Evolutionary conservation across 2,329 filamentous ascomycete species (phyloP).

Genomic region (Cordyceps cateniannulata): DNA sequence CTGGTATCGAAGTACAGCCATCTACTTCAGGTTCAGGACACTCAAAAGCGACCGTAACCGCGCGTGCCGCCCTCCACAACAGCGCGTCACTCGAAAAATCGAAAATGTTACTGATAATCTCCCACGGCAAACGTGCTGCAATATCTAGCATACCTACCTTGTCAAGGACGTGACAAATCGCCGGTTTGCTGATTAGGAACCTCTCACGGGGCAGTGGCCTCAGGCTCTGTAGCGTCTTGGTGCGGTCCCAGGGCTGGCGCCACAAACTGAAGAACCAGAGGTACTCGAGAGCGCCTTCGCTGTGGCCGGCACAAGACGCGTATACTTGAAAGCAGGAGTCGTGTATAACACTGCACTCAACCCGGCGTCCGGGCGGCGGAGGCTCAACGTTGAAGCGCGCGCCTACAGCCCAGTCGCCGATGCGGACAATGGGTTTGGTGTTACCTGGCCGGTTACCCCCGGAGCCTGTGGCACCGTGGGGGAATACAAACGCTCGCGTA

Average conservation of each 20-base stretch:
- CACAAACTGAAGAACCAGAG: background rate
- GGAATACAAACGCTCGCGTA: background rate
- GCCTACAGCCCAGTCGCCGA: background rate
- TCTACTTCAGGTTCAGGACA: background rate
- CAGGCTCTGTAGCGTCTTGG: background rate
- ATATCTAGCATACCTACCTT: background rate
- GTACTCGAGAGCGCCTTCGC: background rate
- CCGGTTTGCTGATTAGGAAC: background rate
- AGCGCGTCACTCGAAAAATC: background rate
- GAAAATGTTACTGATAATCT: background rate
- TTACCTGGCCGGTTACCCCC: background rate
- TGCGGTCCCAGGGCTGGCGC: conserved; percentile 1
- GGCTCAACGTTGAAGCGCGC: conserved; percentile 1
- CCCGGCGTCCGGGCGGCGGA: background rate
- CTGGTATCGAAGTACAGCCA: background rate
- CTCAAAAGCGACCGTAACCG: background rate
- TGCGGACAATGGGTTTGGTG: background rate
- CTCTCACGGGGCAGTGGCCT: background rate
- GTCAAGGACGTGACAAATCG: background rate
- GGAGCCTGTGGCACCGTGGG: background rate
- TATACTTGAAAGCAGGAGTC: background rate
- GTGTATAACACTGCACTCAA: background rate
- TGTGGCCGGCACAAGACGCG: background rate
- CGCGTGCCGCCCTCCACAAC: background rate
- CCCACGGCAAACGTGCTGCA: background rate